Evolutionary conservation across 768 basidiomycete genomes (phyloP), one percentile per base, ranked within the genome.

Genomic region (Crassisporium funariophilum): DNA sequence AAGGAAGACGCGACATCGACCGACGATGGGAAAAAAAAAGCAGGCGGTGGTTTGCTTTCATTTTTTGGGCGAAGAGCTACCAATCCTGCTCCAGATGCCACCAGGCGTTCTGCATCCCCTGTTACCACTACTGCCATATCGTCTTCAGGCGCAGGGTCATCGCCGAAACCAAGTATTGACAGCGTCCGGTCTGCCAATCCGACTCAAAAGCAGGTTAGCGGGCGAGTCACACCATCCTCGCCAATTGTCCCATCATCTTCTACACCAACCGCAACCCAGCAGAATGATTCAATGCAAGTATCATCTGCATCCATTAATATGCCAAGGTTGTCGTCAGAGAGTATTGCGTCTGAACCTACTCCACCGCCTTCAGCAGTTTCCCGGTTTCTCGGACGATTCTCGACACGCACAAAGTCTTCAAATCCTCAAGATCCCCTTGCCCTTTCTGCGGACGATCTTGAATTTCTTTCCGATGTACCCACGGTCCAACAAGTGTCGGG

Each of bases 331-430:
- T 25, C 50, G 24, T 49, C 50, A 11, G 47, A 59, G 3, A 46
- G 61, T 17, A 44, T 54, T 17, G 19, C 54, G 17, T 46, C 52
- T 23, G 64, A 65, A 16, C 55, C 61, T 12, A 54, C 56, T 24
- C 58, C 72, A 4, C 61, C 75, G 11, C 72, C 80, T 21, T 90
- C 92, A 0, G 88, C 81, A 6, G 88, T 94, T 23, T 90, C 91
- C 9, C 81, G 92, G 4, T 94, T 95, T 62, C 73, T 93, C 38
- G 82, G 78, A 40, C 81, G 89, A 38, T 88, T 95, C 63, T 83
- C 82, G 6, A 78, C 82, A 16, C 65, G 66, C 20, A 50, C 62
- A 5, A 73, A 68, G 37, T 54, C 71, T 15, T 50, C 66, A 3
- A 51, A 60, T 20, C 47, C 70, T 38, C 75, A 72, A 37, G 76